Percentiles rank a stretch among this genome's conserved stretches.
Evolutionary conservation across 169 alveolate species (phyloP).

Genomic region (Eimeria zaria): DNA sequence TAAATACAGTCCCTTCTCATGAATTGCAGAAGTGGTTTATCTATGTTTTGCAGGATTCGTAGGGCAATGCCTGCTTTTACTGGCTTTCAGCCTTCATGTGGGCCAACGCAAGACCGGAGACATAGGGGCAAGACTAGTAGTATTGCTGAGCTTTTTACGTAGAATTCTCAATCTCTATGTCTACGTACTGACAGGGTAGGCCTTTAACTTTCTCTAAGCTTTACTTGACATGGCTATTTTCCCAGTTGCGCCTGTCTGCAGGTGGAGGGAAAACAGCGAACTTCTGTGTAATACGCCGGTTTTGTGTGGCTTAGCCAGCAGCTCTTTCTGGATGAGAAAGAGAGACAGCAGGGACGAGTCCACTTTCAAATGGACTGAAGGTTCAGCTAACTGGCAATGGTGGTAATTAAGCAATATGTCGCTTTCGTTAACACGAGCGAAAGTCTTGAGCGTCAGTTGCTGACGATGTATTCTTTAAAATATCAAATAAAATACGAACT

Average conservation of each 20-base stretch:
- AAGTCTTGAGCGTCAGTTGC: too few relatives aligned
- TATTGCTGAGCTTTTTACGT: neutral
- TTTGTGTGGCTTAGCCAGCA: neutral
- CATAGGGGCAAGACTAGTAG: neutral
- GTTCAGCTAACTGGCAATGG: neutral
- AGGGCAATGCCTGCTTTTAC: neutral
- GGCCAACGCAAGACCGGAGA: neutral
- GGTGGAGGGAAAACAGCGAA: neutral
- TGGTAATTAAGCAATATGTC: neutral
- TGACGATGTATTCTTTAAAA: neutral
- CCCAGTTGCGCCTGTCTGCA: neutral
- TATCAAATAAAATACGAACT: neutral
- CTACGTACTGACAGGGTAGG: neutral
- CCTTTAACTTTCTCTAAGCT: neutral
- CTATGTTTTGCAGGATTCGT: neutral
- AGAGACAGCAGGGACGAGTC: neutral
- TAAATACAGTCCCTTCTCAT: neutral
- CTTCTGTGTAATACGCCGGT: neutral
- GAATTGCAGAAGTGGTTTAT: slow-evolving; percentile 6
- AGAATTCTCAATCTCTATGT: neutral
- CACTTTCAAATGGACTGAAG: neutral
- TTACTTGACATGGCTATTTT: neutral
- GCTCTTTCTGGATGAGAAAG: neutral
- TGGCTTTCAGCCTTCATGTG: neutral
- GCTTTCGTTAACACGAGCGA: neutral